phyloP scores from a whole-genome alignment of 2,329 filamentous ascomycete species.

The Calonectria pteridis region DNA sequence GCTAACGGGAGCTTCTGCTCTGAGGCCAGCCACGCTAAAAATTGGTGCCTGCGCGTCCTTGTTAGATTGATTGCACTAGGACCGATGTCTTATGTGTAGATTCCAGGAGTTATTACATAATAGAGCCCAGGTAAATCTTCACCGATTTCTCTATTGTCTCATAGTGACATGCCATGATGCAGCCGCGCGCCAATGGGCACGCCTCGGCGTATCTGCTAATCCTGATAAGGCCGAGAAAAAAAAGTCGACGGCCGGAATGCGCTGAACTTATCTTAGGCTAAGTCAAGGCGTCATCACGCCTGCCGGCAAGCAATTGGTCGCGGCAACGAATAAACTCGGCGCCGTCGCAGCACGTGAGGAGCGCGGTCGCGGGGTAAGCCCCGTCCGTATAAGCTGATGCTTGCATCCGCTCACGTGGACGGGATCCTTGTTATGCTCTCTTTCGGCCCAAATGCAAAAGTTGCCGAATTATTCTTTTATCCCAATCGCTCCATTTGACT shows the following conservation, averaged over 20 bases:
- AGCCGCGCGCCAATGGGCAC: neutral
- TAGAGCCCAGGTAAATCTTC: neutral
- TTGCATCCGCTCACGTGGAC: neutral
- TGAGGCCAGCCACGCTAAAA: no score
- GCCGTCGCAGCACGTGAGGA: neutral
- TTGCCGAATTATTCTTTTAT: neutral
- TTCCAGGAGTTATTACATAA: no score
- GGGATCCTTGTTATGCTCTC: no score
- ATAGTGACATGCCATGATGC: neutral
- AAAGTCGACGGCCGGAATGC: neutral
- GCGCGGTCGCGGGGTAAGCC: neutral
- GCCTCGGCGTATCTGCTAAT: neutral
- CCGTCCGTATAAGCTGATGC: neutral
- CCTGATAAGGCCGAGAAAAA: neutral
- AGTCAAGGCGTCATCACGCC: neutral
- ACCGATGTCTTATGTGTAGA: no score
- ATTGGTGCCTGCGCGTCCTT: no score
- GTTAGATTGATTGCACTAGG: no score
- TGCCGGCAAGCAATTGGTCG: neutral
- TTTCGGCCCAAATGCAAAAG: neutral
- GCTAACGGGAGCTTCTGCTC: no score
- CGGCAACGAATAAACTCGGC: neutral
- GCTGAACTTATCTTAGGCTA: neutral
- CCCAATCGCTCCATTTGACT: neutral
- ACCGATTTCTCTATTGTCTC: neutral